These are phyloP conservation scores for Metschnikowia lochheadii DNA, from an alignment of 805 yeast genomes.

Conservation along the genomic window DNA sequence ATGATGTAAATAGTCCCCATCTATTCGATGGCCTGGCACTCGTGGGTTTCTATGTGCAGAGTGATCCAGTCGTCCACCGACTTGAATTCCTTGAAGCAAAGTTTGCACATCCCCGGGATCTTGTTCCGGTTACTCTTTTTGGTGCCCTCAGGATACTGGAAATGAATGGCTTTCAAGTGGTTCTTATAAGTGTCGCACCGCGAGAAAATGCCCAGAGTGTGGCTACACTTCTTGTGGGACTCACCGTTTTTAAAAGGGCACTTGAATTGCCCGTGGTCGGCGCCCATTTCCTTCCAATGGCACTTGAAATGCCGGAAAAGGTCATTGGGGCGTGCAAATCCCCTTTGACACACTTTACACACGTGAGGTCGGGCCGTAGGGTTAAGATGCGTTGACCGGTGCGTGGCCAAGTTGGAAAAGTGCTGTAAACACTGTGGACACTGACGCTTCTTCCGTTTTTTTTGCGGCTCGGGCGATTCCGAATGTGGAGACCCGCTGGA, in stretches of 20 bases:
- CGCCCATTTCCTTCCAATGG: conserved; percentile 74
- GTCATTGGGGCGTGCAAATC: conserved; percentile 86
- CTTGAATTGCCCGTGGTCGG: conserved; percentile 62
- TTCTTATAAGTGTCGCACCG: conserved; percentile 91
- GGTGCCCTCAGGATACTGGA: conserved; percentile 84
- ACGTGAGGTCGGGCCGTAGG: conserved; percentile 72
- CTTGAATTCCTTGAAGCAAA: conserved; percentile 62
- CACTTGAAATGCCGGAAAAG: conserved; percentile 79
- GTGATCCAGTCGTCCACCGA: conserved; percentile 79
- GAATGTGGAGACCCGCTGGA: neutral
- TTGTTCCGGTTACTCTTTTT: conserved; percentile 67
- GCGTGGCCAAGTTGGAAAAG: conserved; percentile 80
- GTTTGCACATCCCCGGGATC: conserved; percentile 71
- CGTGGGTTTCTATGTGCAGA: conserved; percentile 59
- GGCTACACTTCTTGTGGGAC: conserved; percentile 51
- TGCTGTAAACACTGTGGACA: conserved; percentile 66
- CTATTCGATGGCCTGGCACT: conserved; percentile 25
- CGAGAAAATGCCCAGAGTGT: conserved; percentile 78
- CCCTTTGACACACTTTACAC: conserved; percentile 75
- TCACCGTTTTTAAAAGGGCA: conserved; percentile 63
- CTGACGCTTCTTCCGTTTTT: conserved; percentile 61
- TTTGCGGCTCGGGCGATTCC: conserved; percentile 21
- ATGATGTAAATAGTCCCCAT: neutral
- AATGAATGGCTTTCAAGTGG: conserved; percentile 85
- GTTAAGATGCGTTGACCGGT: conserved; percentile 70